Percentiles rank a stretch among this genome's conserved stretches.
These are phyloP conservation scores for Trichosporon asahii DNA, from an alignment of 1,284 basidiomycete species.

Conservation along the genomic window DNA sequence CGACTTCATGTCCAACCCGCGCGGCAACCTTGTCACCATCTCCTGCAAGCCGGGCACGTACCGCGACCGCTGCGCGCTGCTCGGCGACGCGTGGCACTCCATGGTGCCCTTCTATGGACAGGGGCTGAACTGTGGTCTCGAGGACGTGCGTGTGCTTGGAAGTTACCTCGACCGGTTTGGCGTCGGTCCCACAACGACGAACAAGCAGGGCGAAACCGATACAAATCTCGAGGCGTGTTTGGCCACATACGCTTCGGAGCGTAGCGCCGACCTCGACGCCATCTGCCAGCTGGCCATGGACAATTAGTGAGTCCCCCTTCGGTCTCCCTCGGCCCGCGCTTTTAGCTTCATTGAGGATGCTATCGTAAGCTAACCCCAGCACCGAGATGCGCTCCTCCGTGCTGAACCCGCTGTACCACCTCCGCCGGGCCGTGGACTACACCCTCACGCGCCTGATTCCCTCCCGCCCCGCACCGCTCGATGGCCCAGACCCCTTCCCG, in stretches of 20 bases:
- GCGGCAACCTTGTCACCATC: constrained; percentile 84
- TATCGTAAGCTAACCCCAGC: constrained; percentile 57
- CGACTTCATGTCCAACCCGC: constrained; percentile 76
- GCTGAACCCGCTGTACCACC: constrained; percentile 72
- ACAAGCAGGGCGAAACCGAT: constrained; percentile 45
- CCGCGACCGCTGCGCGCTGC: constrained; percentile 76
- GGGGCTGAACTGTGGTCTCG: constrained; percentile 94
- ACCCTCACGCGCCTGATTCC: constrained; percentile 62
- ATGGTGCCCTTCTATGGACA: constrained; percentile 97
- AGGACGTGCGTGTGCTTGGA: constrained; percentile 88
- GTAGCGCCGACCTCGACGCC: constrained; percentile 82
- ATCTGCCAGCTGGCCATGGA: constrained; percentile 88
- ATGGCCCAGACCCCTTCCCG: constrained; percentile 47
- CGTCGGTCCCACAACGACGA: constrained; percentile 55
- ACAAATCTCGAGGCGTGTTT: constrained; percentile 64
- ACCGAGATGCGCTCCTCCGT: constrained; percentile 93
- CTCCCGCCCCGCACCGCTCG: constrained; percentile 53
- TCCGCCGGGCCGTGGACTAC: constrained; percentile 74
- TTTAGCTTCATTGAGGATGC: too few species aligned
- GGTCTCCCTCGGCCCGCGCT: too few species aligned
- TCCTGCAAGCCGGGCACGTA: constrained; percentile 89
- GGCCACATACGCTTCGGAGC: constrained; percentile 68
- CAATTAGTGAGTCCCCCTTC: constrained; percentile 73
- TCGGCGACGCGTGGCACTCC: constrained; percentile 93
- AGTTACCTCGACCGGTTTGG: constrained; percentile 67